Conservation (phyloP, 306 rosid species). For the Canavalia ensiformis region DNA sequence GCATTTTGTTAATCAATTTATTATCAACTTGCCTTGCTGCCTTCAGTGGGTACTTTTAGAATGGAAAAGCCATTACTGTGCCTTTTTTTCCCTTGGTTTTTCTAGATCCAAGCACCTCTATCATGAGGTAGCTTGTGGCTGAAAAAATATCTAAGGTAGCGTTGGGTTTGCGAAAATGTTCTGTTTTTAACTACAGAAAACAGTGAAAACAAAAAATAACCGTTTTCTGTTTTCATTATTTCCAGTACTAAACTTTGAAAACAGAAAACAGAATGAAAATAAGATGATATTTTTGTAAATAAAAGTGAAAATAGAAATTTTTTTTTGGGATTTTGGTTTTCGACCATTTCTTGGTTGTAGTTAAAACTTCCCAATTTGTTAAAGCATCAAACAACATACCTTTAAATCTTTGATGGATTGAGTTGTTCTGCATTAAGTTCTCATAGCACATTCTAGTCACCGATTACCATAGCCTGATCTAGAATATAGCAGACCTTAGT, state of each 20-base stretch:
- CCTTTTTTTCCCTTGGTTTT: background rate
- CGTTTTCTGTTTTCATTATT: no score
- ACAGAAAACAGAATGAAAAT: no score
- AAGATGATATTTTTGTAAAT: no score
- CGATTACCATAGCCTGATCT: background rate
- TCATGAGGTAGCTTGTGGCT: background rate
- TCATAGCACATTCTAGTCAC: conserved; percentile 9
- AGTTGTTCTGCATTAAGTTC: conserved; percentile 16
- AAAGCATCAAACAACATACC: background rate
- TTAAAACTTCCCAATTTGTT: background rate
- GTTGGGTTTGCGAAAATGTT: no score
- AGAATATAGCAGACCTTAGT: background rate
- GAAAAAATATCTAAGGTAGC: background rate
- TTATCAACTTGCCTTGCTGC: background rate
- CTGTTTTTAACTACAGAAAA: no score
- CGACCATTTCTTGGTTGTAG: conserved; percentile 2
- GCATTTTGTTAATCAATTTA: background rate
- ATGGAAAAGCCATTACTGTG: background rate
- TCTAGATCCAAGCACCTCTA: background rate
- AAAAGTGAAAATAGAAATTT: background rate
- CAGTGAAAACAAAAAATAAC: no score
- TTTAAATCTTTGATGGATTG: background rate
- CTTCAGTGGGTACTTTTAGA: background rate
- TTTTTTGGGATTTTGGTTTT: background rate
- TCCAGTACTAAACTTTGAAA: no score